Percentiles rank a stretch among this genome's conserved stretches.
Conservation (phyloP, 352 stramenopile species). For the Aphanomyces stellatus region DNA sequence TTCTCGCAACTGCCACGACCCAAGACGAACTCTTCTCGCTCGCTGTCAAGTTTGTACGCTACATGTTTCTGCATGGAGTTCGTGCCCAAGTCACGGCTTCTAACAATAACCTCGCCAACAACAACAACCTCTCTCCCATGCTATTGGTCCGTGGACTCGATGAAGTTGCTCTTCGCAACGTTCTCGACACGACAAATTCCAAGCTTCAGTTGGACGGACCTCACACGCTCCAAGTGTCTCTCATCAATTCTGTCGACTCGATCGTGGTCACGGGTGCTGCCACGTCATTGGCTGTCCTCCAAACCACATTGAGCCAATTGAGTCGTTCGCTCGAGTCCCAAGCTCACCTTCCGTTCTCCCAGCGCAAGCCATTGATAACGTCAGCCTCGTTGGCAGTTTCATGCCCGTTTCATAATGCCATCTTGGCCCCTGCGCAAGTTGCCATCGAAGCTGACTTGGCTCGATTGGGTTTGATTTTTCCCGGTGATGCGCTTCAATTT, state of each 20-base stretch:
- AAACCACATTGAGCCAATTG: conserved; percentile 34
- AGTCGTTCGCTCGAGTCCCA: conserved; percentile 48
- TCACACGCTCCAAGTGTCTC: conserved; percentile 47
- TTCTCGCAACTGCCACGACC: conserved; percentile 52
- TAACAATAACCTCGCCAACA: conserved; percentile 24
- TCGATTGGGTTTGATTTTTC: conserved; percentile 33
- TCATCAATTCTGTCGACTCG: conserved; percentile 48
- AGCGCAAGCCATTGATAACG: conserved; percentile 55
- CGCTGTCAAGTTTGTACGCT: conserved; percentile 41
- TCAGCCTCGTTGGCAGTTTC: conserved; percentile 52
- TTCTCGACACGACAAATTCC: conserved; percentile 38
- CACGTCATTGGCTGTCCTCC: conserved; percentile 39
- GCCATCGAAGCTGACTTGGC: conserved; percentile 40
- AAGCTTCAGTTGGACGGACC: conserved; percentile 28
- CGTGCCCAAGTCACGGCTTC: conserved; percentile 53
- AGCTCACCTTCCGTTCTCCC: conserved; percentile 61
- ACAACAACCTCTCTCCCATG: conserved; percentile 50
- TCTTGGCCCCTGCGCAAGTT: conserved; percentile 35
- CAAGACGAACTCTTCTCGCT: conserved; percentile 39
- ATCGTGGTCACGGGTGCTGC: conserved; percentile 70
- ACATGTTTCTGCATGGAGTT: conserved; percentile 80
- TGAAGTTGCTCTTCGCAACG: conserved; percentile 40
- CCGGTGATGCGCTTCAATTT: conserved; percentile 41
- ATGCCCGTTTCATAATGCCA: conserved; percentile 62
- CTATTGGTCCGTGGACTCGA: conserved; percentile 51